phyloP scores from a whole-genome alignment of 805 yeast genomes.

The Saccharomycopsis sp. region DNA sequence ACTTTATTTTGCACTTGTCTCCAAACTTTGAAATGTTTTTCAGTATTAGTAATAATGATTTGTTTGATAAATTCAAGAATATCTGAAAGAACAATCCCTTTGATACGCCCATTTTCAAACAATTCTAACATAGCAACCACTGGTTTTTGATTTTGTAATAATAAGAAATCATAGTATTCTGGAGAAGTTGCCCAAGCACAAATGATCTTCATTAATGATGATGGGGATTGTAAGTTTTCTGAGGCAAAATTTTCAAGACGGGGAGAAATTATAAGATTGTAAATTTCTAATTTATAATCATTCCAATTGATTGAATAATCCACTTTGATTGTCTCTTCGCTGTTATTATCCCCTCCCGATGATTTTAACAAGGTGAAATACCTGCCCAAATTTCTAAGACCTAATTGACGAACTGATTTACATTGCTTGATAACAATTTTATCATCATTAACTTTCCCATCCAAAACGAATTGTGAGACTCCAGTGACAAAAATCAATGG shows the following conservation, averaged over 20 bases:
- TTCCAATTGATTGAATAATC: constrained; percentile 40
- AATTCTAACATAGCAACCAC: constrained; percentile 45
- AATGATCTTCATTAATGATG: constrained; percentile 62
- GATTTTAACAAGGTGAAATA: constrained; percentile 35
- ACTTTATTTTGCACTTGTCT: background rate
- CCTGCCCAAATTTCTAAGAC: constrained; percentile 51
- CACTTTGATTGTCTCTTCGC: background rate
- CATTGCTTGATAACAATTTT: no score
- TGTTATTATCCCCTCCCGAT: background rate
- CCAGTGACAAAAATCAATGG: constrained; percentile 50
- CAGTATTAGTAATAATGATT: background rate
- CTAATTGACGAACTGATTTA: constrained; percentile 53
- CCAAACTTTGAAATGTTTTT: background rate
- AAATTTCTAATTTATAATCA: constrained; percentile 39
- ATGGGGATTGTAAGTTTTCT: constrained; percentile 77
- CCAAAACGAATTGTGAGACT: constrained; percentile 38
- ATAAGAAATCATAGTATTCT: constrained; percentile 40
- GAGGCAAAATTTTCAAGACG: constrained; percentile 56
- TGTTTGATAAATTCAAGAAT: constrained; percentile 26
- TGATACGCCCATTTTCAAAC: constrained; percentile 44
- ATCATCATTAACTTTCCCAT: constrained; percentile 37
- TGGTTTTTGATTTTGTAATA: constrained; percentile 45
- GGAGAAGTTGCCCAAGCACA: constrained; percentile 43
- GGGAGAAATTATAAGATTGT: constrained; percentile 45
- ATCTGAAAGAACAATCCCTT: constrained; percentile 52